Base-by-base conservation (phyloP, 208 protist species). In the Vickermania spadyakhi region DNA sequence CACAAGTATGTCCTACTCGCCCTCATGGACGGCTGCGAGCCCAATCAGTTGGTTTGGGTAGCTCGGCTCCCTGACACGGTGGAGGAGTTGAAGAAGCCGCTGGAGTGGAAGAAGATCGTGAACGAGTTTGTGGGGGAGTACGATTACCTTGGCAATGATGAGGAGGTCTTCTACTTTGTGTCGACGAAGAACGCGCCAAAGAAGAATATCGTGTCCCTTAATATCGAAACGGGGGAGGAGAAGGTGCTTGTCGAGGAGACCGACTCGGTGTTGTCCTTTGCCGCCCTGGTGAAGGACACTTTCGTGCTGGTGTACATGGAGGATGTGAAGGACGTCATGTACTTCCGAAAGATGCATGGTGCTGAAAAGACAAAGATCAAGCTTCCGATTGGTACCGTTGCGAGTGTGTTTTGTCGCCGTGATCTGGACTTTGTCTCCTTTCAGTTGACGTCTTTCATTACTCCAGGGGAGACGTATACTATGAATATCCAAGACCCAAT, bases 281-380 rank as follows among this genome's bases (percentile, higher is more conserved):
- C 68, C 21, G 28, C 27, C 4, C 63, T 85, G 18, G 77, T 86
- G 21, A 62, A 81, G 30, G 66, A 96, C 63, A 85, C 84, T 25
- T 74, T 98, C 49, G 41, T 97, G 36, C 62, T 96, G 0, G 61
- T 73, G 1, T 98, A 96, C 66, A 62, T 97, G 0, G 84, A 96
- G 67, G 90, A 98, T 69, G 94, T 97, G n/a, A 95, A 96, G 78
- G 76, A 95, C 58, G 82, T 93, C 1, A 5, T 97, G 18, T 93
- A 96, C 70, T 84, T 81, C 68, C 58, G 77, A 62, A 68, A 65
- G 28, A 66, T 96, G 22, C 21, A 68, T 50, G 73, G 69, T 50
- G 18, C 5, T 3, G 28, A 21, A 2, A 36, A 73, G 7, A 77
- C 74, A 13, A 60, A 53, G n/a, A 72, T 98, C 31, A 53, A 79